Evolutionary conservation across 2,329 filamentous ascomycete genomes (phyloP).

Genomic region (Cryphonectria naterciae): DNA sequence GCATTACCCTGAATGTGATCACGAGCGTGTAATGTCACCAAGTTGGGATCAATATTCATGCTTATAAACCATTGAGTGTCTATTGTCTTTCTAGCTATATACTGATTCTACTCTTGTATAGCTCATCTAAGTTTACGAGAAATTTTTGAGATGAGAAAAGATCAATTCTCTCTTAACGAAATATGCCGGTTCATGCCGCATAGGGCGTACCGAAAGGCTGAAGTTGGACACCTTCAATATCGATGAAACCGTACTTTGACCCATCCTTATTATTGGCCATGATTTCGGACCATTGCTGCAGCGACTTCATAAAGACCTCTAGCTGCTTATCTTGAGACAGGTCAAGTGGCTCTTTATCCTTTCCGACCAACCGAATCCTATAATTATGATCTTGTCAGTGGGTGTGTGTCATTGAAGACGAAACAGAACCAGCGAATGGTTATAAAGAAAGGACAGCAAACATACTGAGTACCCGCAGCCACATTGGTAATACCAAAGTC

Average conservation of each 20-base stretch:
- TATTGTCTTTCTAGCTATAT: neutral
- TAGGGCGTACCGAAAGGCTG: conserved; percentile 40
- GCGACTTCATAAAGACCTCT: conserved; percentile 36
- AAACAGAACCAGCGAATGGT: too few relatives aligned
- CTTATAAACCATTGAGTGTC: neutral
- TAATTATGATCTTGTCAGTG: neutral
- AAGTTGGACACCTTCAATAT: conserved; percentile 39
- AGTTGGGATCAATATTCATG: neutral
- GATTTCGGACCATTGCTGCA: conserved; percentile 38
- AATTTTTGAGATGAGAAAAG: neutral
- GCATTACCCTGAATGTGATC: neutral
- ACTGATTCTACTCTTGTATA: neutral
- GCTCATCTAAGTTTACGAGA: neutral
- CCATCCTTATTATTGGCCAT: conserved; percentile 39
- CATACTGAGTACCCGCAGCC: conserved; percentile 28
- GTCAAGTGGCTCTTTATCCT: conserved; percentile 37
- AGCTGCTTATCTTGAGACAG: conserved; percentile 38
- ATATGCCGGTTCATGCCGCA: neutral
- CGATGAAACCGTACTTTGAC: conserved; percentile 39
- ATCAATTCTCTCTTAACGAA: neutral
- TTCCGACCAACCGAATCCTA: conserved; percentile 26
- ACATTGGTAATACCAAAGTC: conserved; percentile 44
- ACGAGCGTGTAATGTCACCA: neutral
- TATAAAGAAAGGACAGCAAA: neutral
- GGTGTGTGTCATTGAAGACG: neutral